Evolutionary conservation across 1,284 basidiomycete species (phyloP).

Genomic region (Cryptococcus depauperatus): DNA sequence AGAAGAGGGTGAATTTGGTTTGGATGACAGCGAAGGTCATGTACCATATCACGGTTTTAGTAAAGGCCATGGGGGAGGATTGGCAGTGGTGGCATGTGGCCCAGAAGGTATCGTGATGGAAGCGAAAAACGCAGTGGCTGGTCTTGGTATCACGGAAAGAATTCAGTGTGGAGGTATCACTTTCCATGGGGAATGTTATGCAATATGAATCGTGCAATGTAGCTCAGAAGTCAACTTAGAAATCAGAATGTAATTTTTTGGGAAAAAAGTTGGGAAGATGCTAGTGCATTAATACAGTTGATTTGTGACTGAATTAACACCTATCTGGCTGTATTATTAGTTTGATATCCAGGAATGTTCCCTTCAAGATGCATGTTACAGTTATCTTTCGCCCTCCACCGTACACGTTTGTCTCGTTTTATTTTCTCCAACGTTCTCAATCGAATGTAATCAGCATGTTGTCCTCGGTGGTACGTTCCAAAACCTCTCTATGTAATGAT

Average conservation of each 20-base stretch:
- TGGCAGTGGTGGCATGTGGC: slow-evolving; percentile 39
- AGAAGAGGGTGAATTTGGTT: slow-evolving; percentile 10
- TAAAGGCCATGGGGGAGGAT: slow-evolving; percentile 16
- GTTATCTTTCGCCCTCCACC: too few species aligned
- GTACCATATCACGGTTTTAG: background rate
- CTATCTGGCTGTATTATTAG: too few species aligned
- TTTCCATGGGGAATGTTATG: slow-evolving; percentile 38
- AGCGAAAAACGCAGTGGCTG: slow-evolving; percentile 34
- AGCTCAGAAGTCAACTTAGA: background rate
- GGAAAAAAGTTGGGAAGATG: too few species aligned
- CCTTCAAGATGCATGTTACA: too few species aligned
- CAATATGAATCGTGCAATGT: slow-evolving; percentile 16
- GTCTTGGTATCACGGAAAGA: slow-evolving; percentile 21
- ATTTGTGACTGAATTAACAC: too few species aligned
- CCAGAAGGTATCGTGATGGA: slow-evolving; percentile 38
- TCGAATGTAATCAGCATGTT: background rate
- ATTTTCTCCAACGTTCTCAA: background rate
- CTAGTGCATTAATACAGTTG: too few species aligned
- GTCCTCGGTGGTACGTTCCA: slow-evolving; percentile 9
- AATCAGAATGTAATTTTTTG: too few species aligned
- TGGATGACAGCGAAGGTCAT: slow-evolving; percentile 2
- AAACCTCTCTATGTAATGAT: slow-evolving; percentile 35
- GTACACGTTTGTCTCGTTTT: too few species aligned
- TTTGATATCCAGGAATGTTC: too few species aligned
- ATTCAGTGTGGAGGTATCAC: slow-evolving; percentile 30